Percentiles rank a stretch among this genome's conserved stretches.
Evolutionary conservation across 2,329 filamentous ascomycete genomes (phyloP).

Genomic region (Zopfia rhizophila): DNA sequence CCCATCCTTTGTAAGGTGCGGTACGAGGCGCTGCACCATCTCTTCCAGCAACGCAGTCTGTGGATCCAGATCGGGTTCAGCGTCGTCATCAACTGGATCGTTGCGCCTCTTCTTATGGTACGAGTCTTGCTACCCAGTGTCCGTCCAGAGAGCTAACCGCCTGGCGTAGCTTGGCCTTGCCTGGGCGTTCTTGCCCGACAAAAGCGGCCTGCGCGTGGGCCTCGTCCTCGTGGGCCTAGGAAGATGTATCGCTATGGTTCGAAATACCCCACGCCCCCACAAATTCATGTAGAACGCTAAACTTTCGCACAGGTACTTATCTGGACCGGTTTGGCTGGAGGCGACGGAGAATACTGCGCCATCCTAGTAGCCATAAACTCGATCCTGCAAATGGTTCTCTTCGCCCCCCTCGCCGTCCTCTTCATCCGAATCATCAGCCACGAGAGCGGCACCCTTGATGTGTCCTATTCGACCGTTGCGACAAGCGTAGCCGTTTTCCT

Average conservation of each 20-base stretch:
- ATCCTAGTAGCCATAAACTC: constrained; percentile 56
- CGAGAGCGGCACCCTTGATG: constrained; percentile 46
- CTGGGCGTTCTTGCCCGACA: constrained; percentile 58
- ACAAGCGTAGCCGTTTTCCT: constrained; percentile 81
- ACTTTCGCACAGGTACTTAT: constrained; percentile 73
- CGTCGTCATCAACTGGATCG: constrained; percentile 79
- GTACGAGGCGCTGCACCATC: constrained; percentile 74
- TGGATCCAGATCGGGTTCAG: constrained; percentile 82
- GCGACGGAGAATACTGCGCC: constrained; percentile 80
- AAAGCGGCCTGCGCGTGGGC: constrained; percentile 61
- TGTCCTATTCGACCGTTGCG: constrained; percentile 72
- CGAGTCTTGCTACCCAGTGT: constrained; percentile 5
- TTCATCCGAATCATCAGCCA: constrained; percentile 71
- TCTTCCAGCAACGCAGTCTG: constrained; percentile 68
- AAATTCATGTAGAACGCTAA: too few species aligned
- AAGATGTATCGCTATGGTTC: constrained; percentile 83
- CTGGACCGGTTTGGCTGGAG: constrained; percentile 78
- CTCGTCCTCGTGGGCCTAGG: constrained; percentile 81
- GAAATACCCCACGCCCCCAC: too few species aligned
- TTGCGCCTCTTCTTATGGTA: constrained; percentile 85
- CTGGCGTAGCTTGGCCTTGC: constrained; percentile 66
- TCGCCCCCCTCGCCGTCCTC: constrained; percentile 50
- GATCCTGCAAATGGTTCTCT: constrained; percentile 53
- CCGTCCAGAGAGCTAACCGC: neutral
- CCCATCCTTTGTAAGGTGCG: constrained; percentile 84